A percentile compares a stretch with the other conserved stretches of the same genome.
Conservation (phyloP, 148 eudicot species). For the Silene uniflora region DNA sequence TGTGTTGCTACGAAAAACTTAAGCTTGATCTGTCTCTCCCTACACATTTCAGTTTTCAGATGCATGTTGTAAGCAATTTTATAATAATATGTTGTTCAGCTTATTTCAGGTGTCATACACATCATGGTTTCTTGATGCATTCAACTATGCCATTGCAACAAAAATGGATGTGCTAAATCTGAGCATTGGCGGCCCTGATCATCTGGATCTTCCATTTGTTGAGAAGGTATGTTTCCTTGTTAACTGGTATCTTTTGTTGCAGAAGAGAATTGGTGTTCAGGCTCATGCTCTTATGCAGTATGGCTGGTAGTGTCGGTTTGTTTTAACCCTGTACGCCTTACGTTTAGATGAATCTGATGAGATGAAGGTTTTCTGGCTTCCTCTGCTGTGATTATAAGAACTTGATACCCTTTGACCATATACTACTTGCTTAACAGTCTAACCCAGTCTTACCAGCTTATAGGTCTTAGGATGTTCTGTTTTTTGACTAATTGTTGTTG, state of each 20-base stretch:
- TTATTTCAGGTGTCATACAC: conserved; percentile 99
- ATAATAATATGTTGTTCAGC: conserved; percentile 92
- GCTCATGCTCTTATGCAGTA: conserved; percentile 4
- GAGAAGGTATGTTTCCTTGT: conserved; percentile 65
- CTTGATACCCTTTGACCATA: neutral
- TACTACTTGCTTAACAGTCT: neutral
- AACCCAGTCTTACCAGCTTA: neutral
- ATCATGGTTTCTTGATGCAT: conserved; percentile 99
- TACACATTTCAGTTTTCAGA: conserved; percentile 17
- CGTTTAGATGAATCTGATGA: neutral
- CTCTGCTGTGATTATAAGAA: neutral
- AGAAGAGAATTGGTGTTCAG: neutral
- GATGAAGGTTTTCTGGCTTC: neutral
- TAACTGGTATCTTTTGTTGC: conserved; percentile 6
- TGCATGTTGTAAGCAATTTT: conserved; percentile 33
- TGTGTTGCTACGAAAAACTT: neutral
- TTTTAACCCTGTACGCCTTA: neutral
- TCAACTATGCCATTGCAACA: conserved; percentile 98
- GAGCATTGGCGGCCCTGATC: conserved; percentile 99
- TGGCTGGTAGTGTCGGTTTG: neutral
- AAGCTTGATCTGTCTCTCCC: conserved; percentile 4
- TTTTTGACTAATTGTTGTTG: neutral
- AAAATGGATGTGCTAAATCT: conserved; percentile 95
- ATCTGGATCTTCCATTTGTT: conserved; percentile 95
- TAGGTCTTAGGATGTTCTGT: neutral